Evolutionary conservation across 1,139 yeast species (phyloP), one percentile per base, ranked within the genome.

Genomic region (Taphrina confusa): DNA sequence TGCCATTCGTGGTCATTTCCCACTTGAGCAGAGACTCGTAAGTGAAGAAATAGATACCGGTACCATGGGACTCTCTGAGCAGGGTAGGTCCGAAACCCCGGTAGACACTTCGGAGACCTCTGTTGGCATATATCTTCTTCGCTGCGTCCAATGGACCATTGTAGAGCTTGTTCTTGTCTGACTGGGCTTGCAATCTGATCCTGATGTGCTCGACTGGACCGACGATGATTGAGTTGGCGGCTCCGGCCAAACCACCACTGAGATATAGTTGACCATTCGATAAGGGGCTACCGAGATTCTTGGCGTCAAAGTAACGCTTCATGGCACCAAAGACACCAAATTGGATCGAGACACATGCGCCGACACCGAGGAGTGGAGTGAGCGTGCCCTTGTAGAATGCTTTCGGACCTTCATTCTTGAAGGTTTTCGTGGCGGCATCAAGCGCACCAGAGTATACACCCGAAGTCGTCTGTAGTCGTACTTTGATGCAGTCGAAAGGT

Each of bases 401-500:
- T 44, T 74, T 70, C 9, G 82, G 77, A 1, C 97, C 97, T 72
- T 90, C 97, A 61, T 85, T 82, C 58, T 79, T 77, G 56, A 90
- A 60, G 60, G 91, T 76, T 68, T 82, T 80, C 68, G 80, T 80
- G 40, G 89, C 83, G 4, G 89, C 96, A 68, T 88, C 95, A 55
- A 82, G 69, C 0, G 96, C 85, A 3, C 90, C 89, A 12, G 75
- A 75, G 67, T 87, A 87, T 18, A 46, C 27, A 12, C 60, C 54
- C 23, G 84, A 82, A 0, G 95, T 89, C 6, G 92, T 84, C 70
- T 91, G 97, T 52, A 91, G 77, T 65, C 97, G 80, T 37, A 91
- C 97, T 73, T 66, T 91, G 50, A 94, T 88, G 9, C 96, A 88
- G 72, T 91, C 97, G 69, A 91, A 91, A 11, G 97, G 97, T 73